A percentile compares a stretch with the other conserved stretches of the same genome.
These are phyloP conservation scores for Picea engelmannii DNA, from an alignment of 83 land plant species.

Conservation along the genomic window DNA sequence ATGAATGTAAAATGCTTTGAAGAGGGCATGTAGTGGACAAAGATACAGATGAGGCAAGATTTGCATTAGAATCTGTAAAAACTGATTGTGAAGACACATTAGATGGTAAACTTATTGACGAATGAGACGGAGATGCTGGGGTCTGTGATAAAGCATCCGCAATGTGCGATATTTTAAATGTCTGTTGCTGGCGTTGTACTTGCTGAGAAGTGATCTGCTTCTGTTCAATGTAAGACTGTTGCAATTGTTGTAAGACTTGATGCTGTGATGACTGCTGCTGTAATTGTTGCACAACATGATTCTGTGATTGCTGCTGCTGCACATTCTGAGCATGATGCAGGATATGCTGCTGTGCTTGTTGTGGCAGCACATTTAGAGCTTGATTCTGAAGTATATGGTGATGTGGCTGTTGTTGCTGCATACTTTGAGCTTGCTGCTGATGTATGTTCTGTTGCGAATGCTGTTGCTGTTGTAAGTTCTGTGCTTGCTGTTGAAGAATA, in stretches of 20 bases:
- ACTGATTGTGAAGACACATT: conserved; percentile 19
- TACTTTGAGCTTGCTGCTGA: not conserved
- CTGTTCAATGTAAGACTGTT: conserved; percentile 14
- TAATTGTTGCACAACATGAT: not conserved
- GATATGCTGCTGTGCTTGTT: conserved; percentile 10
- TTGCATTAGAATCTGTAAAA: conserved; percentile 23
- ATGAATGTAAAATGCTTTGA: conserved; percentile 30
- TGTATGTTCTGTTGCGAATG: not conserved
- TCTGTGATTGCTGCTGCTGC: not conserved
- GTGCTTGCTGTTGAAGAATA: not conserved
- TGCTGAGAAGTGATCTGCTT: conserved; percentile 1
- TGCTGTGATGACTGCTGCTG: conserved; percentile 13
- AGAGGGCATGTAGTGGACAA: conserved; percentile 11
- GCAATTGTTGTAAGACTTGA: conserved; percentile 21
- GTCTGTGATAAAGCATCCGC: not conserved
- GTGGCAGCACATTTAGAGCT: not conserved
- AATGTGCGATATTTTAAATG: not conserved
- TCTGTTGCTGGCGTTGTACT: not conserved
- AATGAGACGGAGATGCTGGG: conserved; percentile 8
- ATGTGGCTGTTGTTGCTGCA: conserved; percentile 3
- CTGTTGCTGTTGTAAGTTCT: conserved; percentile 11
- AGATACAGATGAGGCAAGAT: conserved; percentile 15
- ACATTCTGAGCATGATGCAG: not conserved
- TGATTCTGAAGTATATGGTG: conserved; percentile 18
- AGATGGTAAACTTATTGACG: conserved; percentile 20